phyloP scores from a whole-genome alignment of 2,329 filamentous ascomycete genomes.

The Apiospora malaysiana region DNA sequence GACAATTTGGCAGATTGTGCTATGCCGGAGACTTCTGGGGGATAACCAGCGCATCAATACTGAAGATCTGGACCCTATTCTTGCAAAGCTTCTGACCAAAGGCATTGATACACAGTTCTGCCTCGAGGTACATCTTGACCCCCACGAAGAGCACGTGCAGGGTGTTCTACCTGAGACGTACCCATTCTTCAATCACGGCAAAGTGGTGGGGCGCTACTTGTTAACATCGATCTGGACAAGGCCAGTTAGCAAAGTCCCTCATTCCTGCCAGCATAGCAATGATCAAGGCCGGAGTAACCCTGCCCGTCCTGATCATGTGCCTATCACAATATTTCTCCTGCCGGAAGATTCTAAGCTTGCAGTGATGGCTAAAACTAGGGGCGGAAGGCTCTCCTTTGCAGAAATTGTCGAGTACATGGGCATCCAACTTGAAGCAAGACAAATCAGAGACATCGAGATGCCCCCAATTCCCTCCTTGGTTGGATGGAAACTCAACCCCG shows the following conservation, averaged over 20 bases:
- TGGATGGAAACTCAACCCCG: background rate
- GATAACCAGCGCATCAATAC: too few relatives aligned
- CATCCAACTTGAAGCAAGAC: background rate
- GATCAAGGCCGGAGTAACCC: rapidly evolving
- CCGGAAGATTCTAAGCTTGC: background rate
- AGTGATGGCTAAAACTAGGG: background rate
- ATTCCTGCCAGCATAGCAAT: rapidly evolving
- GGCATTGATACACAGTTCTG: background rate
- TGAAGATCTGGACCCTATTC: background rate
- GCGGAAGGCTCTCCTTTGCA: background rate
- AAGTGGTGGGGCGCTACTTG: too few relatives aligned
- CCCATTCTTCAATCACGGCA: background rate
- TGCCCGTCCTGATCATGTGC: background rate
- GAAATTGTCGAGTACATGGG: background rate
- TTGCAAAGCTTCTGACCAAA: background rate
- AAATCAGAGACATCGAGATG: too few relatives aligned
- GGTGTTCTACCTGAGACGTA: background rate
- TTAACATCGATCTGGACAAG: background rate
- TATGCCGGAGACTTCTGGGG: too few relatives aligned
- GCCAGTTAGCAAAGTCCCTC: background rate
- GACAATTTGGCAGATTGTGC: background rate
- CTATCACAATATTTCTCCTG: background rate
- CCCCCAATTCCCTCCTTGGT: background rate
- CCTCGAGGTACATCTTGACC: background rate
- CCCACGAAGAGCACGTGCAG: background rate